Conservation (phyloP, 225 moss, liverwort and hornwort genomes). For the Pseudisothecium myosuroides region DNA sequence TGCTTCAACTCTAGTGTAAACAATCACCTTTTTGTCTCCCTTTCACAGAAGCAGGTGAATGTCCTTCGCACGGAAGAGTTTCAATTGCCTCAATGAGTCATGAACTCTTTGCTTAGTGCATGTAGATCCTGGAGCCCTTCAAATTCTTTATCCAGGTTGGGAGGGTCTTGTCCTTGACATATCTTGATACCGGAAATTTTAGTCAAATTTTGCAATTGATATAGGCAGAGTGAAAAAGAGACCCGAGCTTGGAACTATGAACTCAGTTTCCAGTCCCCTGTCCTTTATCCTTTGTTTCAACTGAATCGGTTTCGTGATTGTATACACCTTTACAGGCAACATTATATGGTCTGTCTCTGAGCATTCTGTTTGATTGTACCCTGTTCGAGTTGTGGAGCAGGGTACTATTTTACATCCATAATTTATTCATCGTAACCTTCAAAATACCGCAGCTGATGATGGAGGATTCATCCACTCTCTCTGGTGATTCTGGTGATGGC, state of each 20-base stretch:
- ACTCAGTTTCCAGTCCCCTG: not conserved
- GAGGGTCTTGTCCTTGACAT: not conserved
- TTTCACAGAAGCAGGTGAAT: not conserved
- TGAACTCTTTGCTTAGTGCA: not conserved
- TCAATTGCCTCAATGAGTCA: not conserved
- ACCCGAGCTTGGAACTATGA: not conserved
- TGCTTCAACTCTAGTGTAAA: slow-evolving; percentile 1
- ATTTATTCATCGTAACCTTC: not conserved
- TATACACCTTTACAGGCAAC: not conserved
- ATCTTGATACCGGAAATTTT: not conserved
- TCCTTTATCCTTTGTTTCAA: not conserved
- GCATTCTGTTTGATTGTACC: not conserved
- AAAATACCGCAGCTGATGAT: not conserved
- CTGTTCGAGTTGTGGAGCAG: not conserved
- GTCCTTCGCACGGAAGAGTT: not conserved
- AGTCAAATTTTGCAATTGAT: not conserved
- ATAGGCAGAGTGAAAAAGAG: not conserved
- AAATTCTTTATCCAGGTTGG: not conserved
- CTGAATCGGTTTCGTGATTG: not conserved
- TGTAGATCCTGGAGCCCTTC: not conserved
- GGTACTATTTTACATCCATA: not conserved
- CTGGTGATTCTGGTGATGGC: not conserved
- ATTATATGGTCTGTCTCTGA: not conserved
- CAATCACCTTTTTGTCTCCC: slow-evolving; percentile 6
- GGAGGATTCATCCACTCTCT: not conserved